Evolutionary conservation across 306 rosid species (phyloP), one percentile per base, ranked within the genome.

Genomic region (Psophocarpus tetragonolobus): DNA sequence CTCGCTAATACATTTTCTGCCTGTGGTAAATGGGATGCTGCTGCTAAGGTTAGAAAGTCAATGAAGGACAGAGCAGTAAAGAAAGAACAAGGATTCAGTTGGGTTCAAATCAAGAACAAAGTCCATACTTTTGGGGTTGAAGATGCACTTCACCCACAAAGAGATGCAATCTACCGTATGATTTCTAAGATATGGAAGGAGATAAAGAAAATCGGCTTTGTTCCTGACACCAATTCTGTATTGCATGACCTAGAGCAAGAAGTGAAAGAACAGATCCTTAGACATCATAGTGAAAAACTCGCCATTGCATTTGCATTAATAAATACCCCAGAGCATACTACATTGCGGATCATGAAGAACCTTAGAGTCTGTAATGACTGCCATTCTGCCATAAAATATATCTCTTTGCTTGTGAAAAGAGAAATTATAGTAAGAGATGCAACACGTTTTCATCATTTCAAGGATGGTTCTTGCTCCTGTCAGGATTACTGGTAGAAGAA

Each of bases 291-390:
- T 68, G 98, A 91, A 80, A 94, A 93, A 86, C 91, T 93, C 11
- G 93, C 96, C 26, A 86, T 93, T 74, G 91, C 93, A 38, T 93
- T 90, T 74, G 97, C 93, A 58, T 77, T 91, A 75, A 68, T 93
- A 83, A 87, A 78, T 72, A 91, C 97, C 26, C 94, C 94, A 26
- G 91, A 68, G 70, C 76, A 85, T 75, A 71, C 87, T 8, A 86
- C 88, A 8, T 36, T 90, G 75, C 91, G 96, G 77, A 86, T 94
- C 73, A 88, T 85, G 91, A 94, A 94, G 78, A 93, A 93, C 84
- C 97, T 91, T 66, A 91, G 95, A 87, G 95, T 93, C 51, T 91
- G 97, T 74, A 88, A 88, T 80, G 98, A 93, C 74, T 91, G 92
- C 26, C 94, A 93, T 73, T 75, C 91, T 3, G 97, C 97, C 83